A percentile compares a stretch with the other conserved stretches of the same genome.
These are phyloP conservation scores for Pelagomonas calceolata DNA, from an alignment of 108 stramenopile genomes.

Conservation along the genomic window DNA sequence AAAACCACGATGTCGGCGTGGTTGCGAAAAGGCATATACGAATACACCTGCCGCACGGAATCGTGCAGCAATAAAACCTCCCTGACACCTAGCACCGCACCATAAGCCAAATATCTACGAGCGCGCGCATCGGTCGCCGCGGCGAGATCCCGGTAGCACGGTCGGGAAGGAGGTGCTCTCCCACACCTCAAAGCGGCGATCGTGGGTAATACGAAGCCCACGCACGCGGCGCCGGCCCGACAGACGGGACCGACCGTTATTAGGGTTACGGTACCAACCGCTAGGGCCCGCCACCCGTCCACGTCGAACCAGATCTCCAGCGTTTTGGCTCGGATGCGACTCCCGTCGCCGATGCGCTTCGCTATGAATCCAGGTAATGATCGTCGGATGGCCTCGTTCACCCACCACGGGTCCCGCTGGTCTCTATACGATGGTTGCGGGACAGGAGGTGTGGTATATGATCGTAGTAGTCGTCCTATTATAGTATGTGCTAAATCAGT, in stretches of 20 bases:
- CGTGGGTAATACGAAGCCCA: neutral
- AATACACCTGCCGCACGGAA: neutral
- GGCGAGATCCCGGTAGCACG: too few relatives aligned
- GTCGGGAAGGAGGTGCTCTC: neutral
- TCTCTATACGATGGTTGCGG: too few relatives aligned
- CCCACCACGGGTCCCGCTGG: too few relatives aligned
- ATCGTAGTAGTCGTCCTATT: too few relatives aligned
- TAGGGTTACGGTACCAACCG: neutral
- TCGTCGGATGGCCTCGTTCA: too few relatives aligned
- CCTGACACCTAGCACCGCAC: neutral
- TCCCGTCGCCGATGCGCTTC: too few relatives aligned
- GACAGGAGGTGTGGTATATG: too few relatives aligned
- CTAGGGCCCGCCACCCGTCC: neutral
- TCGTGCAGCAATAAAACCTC: neutral
- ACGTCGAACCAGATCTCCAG: neutral
- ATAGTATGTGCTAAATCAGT: too few relatives aligned
- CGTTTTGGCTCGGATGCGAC: too few relatives aligned
- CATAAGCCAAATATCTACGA: neutral
- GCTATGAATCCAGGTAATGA: too few relatives aligned
- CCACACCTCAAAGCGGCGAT: neutral
- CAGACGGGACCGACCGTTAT: neutral
- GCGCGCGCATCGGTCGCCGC: neutral
- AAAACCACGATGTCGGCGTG: neutral
- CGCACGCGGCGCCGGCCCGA: neutral
- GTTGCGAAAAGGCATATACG: neutral